Conservation (phyloP, 345 rosid genomes). For the Gossypium ekmanianum region DNA sequence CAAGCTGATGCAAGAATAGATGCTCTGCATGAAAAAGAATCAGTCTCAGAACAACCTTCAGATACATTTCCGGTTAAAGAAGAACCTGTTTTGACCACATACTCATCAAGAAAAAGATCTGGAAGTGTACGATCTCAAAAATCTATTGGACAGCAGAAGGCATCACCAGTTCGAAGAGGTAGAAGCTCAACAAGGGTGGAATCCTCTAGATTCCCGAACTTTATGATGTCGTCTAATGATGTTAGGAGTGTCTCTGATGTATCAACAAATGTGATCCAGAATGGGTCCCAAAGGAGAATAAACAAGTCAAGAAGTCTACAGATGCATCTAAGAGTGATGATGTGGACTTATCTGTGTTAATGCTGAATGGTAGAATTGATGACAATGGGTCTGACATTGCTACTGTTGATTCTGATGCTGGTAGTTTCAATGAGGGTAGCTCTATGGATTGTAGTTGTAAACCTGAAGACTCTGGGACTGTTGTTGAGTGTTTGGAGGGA, state of each 20-base stretch:
- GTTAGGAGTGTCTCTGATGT: slow-evolving; percentile 38
- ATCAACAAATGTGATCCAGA: slow-evolving; percentile 29
- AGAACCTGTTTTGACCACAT: slow-evolving; percentile 52
- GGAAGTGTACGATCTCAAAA: slow-evolving; percentile 44
- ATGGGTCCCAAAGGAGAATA: slow-evolving; percentile 38
- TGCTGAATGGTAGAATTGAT: slow-evolving; percentile 60
- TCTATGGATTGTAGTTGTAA: slow-evolving; percentile 53
- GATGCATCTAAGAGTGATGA: slow-evolving; percentile 55
- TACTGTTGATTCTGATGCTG: slow-evolving; percentile 57
- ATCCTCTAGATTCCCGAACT: slow-evolving; percentile 37
- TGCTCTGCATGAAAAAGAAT: slow-evolving; percentile 41
- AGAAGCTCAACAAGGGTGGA: slow-evolving; percentile 52
- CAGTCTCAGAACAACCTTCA: slow-evolving; percentile 31
- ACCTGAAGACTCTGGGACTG: slow-evolving; percentile 42
- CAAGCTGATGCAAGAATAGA: slow-evolving; percentile 34
- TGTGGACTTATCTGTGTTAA: slow-evolving; percentile 45
- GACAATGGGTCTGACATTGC: slow-evolving; percentile 64
- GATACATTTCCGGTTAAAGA: slow-evolving; percentile 39
- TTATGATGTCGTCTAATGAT: slow-evolving; percentile 35
- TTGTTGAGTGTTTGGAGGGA: slow-evolving; percentile 48
- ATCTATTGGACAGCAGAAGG: slow-evolving; percentile 33
- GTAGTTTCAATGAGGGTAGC: slow-evolving; percentile 55
- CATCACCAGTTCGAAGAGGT: slow-evolving; percentile 37
- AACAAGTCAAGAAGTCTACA: slow-evolving; percentile 42
- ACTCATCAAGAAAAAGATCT: slow-evolving; percentile 70